Evolutionary conservation across 345 rosid species (phyloP).

Genomic region (Zanthoxylum bungeanum): DNA sequence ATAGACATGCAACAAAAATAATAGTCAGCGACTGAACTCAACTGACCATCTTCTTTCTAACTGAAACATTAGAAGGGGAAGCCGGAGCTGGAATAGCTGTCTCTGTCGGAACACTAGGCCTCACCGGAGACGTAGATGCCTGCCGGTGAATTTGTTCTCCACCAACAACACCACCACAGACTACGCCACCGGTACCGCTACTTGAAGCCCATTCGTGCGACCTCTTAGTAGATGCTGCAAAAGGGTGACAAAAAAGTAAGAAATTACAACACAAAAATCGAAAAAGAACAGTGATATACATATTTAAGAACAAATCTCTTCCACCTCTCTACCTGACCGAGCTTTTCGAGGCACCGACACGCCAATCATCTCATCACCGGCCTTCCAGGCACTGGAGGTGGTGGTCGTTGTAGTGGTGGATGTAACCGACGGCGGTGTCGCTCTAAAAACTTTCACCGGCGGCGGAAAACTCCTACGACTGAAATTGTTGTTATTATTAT

Average conservation of each 20-base stretch:
- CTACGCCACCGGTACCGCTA: slow-evolving; percentile 41
- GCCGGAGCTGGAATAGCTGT: slow-evolving; percentile 63
- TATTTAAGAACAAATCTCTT: slow-evolving; percentile 28
- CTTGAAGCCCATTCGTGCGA: slow-evolving; percentile 83
- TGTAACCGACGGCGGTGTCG: slow-evolving; percentile 41
- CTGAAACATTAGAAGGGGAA: slow-evolving; percentile 71
- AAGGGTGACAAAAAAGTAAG: not conserved
- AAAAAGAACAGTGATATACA: slow-evolving; percentile 13
- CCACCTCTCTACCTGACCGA: slow-evolving; percentile 99
- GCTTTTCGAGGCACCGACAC: slow-evolving; percentile 99
- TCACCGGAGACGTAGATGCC: slow-evolving; percentile 79
- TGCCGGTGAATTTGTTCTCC: slow-evolving; percentile 73
- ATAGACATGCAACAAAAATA: not conserved
- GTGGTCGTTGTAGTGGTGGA: slow-evolving; percentile 8
- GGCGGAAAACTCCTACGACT: slow-evolving; percentile 67
- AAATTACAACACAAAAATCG: not conserved
- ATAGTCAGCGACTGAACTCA: slow-evolving; percentile 25
- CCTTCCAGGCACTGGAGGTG: slow-evolving; percentile 53
- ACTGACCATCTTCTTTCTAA: slow-evolving; percentile 80
- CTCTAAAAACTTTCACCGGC: slow-evolving; percentile 53
- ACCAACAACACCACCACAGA: slow-evolving; percentile 35
- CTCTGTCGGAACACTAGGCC: slow-evolving; percentile 47
- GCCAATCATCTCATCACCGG: slow-evolving; percentile 95
- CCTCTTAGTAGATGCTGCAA: slow-evolving; percentile 83
- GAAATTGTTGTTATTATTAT: slow-evolving; percentile 27